phyloP scores from a whole-genome alignment of 164 flowering plant genomes.

The grape (Vitis vinifera) region ASM3070453v1 NC_081815.1:8794501-8795000 shows the following conservation, averaged over 20 bases:
- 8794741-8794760: constrained; percentile 51
- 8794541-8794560: constrained; percentile 19
- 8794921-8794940: constrained; percentile 52
- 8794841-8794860: constrained; percentile 55
- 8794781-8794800: constrained; percentile 76
- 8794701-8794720: constrained; percentile 77
- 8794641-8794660: constrained; percentile 29
- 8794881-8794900: constrained; percentile 72
- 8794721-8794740: constrained; percentile 49
- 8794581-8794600: constrained; percentile 36
- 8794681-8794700: constrained; percentile 47
- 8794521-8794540: constrained; percentile 32
- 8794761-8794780: constrained; percentile 64
- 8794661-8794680: constrained; percentile 33
- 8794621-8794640: constrained; percentile 40
- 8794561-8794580: constrained; percentile 29
- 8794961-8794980: constrained; percentile 81
- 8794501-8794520: constrained; percentile 33
- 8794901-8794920: constrained; percentile 58
- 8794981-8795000: constrained; percentile 59
- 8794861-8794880: constrained; percentile 62
- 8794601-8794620: constrained; percentile 39
- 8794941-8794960: constrained; percentile 84
- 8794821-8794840: constrained; percentile 57
- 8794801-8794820: constrained; percentile 50